Base-by-base conservation (phyloP, 2,329 filamentous ascomycete species). In the Monilinia fructigena region DNA sequence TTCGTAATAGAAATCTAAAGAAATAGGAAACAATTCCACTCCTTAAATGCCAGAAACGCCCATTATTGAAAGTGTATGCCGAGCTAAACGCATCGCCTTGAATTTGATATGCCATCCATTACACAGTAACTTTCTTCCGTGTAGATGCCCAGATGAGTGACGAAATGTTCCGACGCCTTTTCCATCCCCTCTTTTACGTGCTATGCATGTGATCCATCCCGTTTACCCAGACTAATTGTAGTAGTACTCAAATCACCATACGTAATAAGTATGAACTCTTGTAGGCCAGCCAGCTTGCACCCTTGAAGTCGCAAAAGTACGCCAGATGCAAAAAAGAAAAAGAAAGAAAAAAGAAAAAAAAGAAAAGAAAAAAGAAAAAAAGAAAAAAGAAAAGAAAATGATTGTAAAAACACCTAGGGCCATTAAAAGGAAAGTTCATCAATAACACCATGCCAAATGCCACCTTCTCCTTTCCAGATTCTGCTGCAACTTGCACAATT, bases 231-330 rank as follows among this genome's bases (percentile, higher is more conserved):
- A 54, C 38, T 38, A 55, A 50, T 65, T 67, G 66, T 71, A 58
- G 64, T 56, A 70, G 73, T 70, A 74, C 69, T 70, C 66, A 61
- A 70, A 62, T 68, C 65, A 67, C 55, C 65, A 67, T 56, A 56
- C 61, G 40, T 31, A n/a, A 40, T 50, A 26, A 47, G 62, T 28
- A 56, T 53, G 35, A 61, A 47, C 52, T 66, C 69, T 69, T 68
- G 69, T 72, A 74, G 71, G 73, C 71, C 68, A 71, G 68, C 72
- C 72, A 73, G 71, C 72, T 73, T 75, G 72, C 71, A 70, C 72
- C 70, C 67, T 69, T 60, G 60, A 68, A 38, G 58, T 66, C 68
- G 68, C 69, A 66, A 68, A 67, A 66, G 66, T 67, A 72, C 73
- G 71, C 73, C 73, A 68, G 65, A 69, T 69, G 69, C 65, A 70